A percentile compares a stretch with the other conserved stretches of the same genome.
These are phyloP conservation scores for Eutreptiella sp. DNA, from an alignment of 208 protist species.

Conservation along the genomic window DNA sequence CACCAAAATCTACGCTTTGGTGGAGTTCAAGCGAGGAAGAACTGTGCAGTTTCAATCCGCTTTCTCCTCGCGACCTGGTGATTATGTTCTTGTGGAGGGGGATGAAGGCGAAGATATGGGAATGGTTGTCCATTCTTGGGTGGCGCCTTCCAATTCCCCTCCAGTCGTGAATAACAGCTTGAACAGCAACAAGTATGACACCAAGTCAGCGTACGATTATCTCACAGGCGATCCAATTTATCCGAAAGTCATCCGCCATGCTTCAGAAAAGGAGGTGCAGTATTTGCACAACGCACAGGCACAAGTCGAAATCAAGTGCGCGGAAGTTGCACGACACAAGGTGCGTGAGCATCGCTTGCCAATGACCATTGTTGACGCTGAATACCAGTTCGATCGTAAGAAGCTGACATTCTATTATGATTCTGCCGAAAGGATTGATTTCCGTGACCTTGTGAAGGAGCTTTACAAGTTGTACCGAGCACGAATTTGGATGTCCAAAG, in stretches of 20 bases:
- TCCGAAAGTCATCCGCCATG: slow-evolving; percentile 54
- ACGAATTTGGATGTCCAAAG: slow-evolving; percentile 83
- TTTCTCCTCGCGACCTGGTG: not conserved
- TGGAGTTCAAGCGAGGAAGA: slow-evolving; percentile 16
- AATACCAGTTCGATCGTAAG: slow-evolving; percentile 86
- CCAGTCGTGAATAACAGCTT: not conserved
- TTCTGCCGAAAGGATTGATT: slow-evolving; percentile 74
- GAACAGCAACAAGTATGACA: not conserved
- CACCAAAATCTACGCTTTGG: slow-evolving; percentile 1
- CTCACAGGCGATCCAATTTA: slow-evolving; percentile 39
- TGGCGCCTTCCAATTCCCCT: slow-evolving; percentile 37
- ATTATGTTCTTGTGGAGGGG: slow-evolving; percentile 71
- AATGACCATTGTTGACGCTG: slow-evolving; percentile 65
- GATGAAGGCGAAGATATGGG: slow-evolving; percentile 74
- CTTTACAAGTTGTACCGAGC: slow-evolving; percentile 76
- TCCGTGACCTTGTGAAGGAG: slow-evolving; percentile 69
- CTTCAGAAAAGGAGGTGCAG: slow-evolving; percentile 41
- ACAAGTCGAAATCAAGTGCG: slow-evolving; percentile 51
- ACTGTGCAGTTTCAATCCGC: slow-evolving; percentile 12
- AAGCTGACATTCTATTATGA: slow-evolving; percentile 85
- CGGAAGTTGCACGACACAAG: slow-evolving; percentile 64
- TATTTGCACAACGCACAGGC: slow-evolving; percentile 57
- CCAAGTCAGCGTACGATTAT: slow-evolving; percentile 4
- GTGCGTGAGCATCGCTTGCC: slow-evolving; percentile 65
- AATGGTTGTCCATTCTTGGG: slow-evolving; percentile 70